Conservation (phyloP, 225 moss, liverwort and hornwort genomes). For the Bryoerythrophyllum caledonicum region DNA sequence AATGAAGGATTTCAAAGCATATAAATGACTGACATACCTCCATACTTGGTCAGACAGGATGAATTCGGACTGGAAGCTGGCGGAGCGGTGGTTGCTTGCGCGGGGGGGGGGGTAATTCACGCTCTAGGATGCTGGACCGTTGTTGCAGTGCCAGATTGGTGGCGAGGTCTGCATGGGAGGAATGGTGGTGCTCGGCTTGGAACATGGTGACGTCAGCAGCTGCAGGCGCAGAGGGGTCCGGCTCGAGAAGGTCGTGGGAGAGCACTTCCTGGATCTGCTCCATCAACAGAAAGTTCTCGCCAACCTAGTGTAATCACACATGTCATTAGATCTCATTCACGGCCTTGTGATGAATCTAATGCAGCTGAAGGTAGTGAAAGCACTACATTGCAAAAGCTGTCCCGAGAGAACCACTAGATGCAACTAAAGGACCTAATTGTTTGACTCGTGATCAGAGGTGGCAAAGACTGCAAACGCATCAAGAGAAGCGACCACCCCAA, state of each 20-base stretch:
- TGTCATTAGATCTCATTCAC: neutral
- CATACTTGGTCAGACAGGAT: conserved; percentile 16
- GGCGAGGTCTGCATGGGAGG: neutral
- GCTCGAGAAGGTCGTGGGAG: conserved; percentile 29
- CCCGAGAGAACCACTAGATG: neutral
- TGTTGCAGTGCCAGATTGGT: conserved; percentile 18
- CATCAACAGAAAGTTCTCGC: conserved; percentile 28
- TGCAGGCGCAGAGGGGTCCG: conserved; percentile 14
- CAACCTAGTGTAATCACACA: conserved; percentile 22
- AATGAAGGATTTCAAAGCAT: no score
- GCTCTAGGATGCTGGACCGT: neutral
- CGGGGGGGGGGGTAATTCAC: neutral
- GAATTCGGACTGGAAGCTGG: neutral
- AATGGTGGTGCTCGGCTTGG: neutral
- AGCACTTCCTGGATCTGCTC: conserved; percentile 40
- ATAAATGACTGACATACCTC: conserved; percentile 29
- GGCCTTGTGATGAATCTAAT: neutral
- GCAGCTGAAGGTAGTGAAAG: no score
- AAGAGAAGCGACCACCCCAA: conserved; percentile 90
- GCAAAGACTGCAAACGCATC: conserved; percentile 77
- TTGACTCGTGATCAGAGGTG: conserved; percentile 38
- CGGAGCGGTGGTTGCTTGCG: neutral
- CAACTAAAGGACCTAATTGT: neutral
- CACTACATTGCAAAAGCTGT: no score
- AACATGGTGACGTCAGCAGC: conserved; percentile 11